A percentile compares a stretch with the other conserved stretches of the same genome.
phyloP scores from a whole-genome alignment of 352 stramenopile genomes.

The Phytophthora constricta region DNA sequence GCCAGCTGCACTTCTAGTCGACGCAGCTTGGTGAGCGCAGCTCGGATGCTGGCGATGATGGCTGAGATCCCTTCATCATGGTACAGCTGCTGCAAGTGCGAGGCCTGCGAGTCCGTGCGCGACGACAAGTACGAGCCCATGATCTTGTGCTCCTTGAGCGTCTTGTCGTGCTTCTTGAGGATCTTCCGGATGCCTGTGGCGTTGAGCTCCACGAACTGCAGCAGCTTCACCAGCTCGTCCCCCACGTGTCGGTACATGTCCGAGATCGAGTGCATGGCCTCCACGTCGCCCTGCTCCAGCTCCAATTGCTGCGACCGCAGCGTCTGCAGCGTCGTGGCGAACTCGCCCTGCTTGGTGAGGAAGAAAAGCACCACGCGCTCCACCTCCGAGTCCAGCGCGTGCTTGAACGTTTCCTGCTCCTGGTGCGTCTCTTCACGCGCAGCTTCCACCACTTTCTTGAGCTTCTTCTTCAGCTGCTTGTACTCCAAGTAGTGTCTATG shows the following conservation, averaged over 20 bases:
- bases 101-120: slow-evolving; percentile 82
- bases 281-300: slow-evolving; percentile 51
- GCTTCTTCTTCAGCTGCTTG: slow-evolving; percentile 90
- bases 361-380: slow-evolving; percentile 90
- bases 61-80: slow-evolving; percentile 89
- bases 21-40: slow-evolving; percentile 68
- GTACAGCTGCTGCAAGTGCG: slow-evolving; percentile 86
- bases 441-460: slow-evolving; percentile 75
- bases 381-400: slow-evolving; percentile 82
- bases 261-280: slow-evolving; percentile 74
- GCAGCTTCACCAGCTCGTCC: slow-evolving; percentile 81
- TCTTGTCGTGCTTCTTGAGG: slow-evolving; percentile 91
- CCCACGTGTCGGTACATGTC: slow-evolving; percentile 73
- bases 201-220: slow-evolving; percentile 90
- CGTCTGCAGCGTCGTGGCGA: slow-evolving; percentile 67
- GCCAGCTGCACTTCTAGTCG: slow-evolving; percentile 54
- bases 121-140: slow-evolving; percentile 87
- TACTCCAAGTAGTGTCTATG: slow-evolving; percentile 90
- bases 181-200: slow-evolving; percentile 90
- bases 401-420: slow-evolving; percentile 75
- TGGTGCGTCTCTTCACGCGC: slow-evolving; percentile 44
- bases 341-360: slow-evolving; percentile 84
- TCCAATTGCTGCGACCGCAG: slow-evolving; percentile 58
- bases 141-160: slow-evolving; percentile 85
- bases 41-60: slow-evolving; percentile 84